These are phyloP conservation scores for Alternaria sp. DNA, from an alignment of 2,329 filamentous ascomycete genomes.

Conservation along the genomic window DNA sequence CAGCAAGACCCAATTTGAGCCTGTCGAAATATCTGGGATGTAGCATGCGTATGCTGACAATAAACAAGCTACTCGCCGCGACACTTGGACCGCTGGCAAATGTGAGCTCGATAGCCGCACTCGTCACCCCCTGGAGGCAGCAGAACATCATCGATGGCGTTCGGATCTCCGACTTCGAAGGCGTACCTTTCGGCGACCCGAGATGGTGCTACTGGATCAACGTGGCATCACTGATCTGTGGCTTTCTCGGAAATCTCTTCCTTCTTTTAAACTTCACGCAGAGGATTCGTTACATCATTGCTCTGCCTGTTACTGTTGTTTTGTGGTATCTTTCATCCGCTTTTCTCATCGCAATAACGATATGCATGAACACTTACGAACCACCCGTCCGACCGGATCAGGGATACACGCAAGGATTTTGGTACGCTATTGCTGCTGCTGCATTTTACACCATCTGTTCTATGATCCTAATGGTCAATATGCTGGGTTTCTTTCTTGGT, in stretches of 20 bases:
- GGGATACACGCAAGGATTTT: constrained; percentile 81
- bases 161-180: constrained; percentile 60
- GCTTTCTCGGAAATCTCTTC: constrained; percentile 80
- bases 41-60: background rate
- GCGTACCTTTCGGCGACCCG: constrained; percentile 71
- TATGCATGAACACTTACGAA: constrained; percentile 70
- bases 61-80: constrained; percentile 71
- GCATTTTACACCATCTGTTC: constrained; percentile 81
- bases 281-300: constrained; percentile 79
- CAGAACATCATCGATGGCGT: constrained; percentile 60
- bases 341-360: constrained; percentile 71
- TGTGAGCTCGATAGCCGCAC: constrained; percentile 83
- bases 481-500: constrained; percentile 76
- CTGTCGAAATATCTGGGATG: too few species aligned
- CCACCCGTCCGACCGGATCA: constrained; percentile 58
- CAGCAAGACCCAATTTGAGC: too few species aligned
- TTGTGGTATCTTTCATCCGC: constrained; percentile 74
- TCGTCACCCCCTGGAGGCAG: constrained; percentile 82
- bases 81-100: constrained; percentile 87
- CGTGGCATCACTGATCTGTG: constrained; percentile 76
- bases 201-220: constrained; percentile 79
- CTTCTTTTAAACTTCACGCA: constrained; percentile 88
- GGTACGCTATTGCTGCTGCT: constrained; percentile 83
- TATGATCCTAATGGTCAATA: constrained; percentile 78
- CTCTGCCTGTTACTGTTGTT: constrained; percentile 82